phyloP scores from a whole-genome alignment of 1,284 basidiomycete species.

The Pascua sp. region DNA sequence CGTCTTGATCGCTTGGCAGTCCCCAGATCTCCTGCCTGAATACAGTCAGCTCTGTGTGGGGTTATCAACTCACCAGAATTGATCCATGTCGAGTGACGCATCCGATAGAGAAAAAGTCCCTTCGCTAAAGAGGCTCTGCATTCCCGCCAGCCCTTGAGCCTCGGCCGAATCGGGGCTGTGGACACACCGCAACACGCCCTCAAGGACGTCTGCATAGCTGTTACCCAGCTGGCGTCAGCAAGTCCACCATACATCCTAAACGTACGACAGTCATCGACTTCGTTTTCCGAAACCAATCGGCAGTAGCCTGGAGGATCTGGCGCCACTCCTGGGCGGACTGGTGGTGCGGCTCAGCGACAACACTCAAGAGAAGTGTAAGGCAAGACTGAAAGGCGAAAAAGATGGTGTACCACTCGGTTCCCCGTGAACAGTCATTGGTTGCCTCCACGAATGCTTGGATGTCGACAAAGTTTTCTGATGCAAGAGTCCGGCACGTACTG shows the following conservation, averaged over 20 bases:
- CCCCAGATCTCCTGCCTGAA: conserved; percentile 1
- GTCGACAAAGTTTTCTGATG: conserved; percentile 18
- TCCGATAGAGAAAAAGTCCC: neutral
- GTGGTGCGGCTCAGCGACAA: conserved; percentile 21
- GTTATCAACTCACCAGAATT: neutral
- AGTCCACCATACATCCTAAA: too few relatives aligned
- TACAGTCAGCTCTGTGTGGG: neutral
- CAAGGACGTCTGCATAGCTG: neutral
- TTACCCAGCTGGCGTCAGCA: neutral
- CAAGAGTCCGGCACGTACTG: conserved; percentile 18
- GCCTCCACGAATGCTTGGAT: conserved; percentile 12
- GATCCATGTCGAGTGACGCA: neutral
- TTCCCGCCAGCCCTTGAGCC: neutral
- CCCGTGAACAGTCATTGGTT: conserved; percentile 2
- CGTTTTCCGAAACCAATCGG: conserved; percentile 12
- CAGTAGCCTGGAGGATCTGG: conserved; percentile 1
- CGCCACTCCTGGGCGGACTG: conserved; percentile 5
- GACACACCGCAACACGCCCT: neutral
- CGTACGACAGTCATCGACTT: conserved; percentile 1
- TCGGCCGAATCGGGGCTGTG: neutral
- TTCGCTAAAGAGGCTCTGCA: neutral
- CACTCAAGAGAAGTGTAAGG: conserved; percentile 20
- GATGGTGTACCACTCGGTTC: conserved; percentile 22
- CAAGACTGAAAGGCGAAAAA: conserved; percentile 25
- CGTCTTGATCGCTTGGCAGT: neutral